A percentile compares a stretch with the other conserved stretches of the same genome.
Evolutionary conservation across 2,329 filamentous ascomycete species (phyloP).

Genomic region (Albophoma yamanashiensis): DNA sequence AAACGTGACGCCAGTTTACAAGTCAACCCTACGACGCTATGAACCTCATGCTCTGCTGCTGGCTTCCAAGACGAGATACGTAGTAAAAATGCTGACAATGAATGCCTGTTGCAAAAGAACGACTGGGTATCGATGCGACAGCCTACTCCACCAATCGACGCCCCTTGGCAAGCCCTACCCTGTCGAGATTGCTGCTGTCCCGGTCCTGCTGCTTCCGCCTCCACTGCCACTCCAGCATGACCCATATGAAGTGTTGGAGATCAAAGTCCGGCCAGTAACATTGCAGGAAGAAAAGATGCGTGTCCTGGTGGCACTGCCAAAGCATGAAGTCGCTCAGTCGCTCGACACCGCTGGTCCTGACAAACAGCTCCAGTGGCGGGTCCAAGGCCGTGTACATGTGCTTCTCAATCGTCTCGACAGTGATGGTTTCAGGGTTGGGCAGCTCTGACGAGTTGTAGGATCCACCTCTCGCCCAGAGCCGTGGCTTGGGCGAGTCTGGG

Average conservation of each 20-base stretch:
- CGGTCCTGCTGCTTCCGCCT: conserved; percentile 46
- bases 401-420: conserved; percentile 65
- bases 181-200: conserved; percentile 33
- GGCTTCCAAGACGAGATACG: background rate
- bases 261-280: conserved; percentile 96
- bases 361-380: conserved; percentile 81
- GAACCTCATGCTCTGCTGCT: background rate
- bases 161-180: conserved; percentile 14
- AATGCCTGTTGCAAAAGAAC: background rate
- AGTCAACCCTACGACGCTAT: background rate
- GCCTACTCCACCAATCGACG: conserved; percentile 12
- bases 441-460: conserved; percentile 27
- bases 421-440: conserved; percentile 78
- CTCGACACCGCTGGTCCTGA: conserved; percentile 88
- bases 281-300: conserved; percentile 84
- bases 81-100: background rate
- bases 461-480: conserved; percentile 18
- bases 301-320: conserved; percentile 92
- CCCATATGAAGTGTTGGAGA: conserved; percentile 84
- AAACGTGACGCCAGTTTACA: background rate
- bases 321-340: conserved; percentile 96
- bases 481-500: conserved; percentile 39
- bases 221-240: conserved; percentile 84
- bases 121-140: conserved; percentile 8
- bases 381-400: conserved; percentile 83